Evolutionary conservation across 768 basidiomycete genomes (phyloP).

Genomic region (Agrocybe pediades): DNA sequence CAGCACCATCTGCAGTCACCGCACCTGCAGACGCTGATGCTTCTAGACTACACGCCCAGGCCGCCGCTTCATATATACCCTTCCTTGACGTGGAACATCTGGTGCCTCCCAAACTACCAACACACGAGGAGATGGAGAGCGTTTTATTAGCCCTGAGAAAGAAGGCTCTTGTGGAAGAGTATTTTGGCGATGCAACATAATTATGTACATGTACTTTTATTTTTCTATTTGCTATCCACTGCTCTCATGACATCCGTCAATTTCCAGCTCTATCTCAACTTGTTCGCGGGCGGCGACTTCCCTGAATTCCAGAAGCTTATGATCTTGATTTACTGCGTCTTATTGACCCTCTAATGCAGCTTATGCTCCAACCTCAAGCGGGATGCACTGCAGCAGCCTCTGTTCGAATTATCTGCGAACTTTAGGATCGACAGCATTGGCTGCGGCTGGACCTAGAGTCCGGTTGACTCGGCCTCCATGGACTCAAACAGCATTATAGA

Average conservation of each 20-base stretch:
- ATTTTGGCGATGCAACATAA: slow-evolving; percentile 44
- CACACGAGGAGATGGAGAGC: slow-evolving; percentile 75
- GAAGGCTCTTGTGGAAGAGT: slow-evolving; percentile 79
- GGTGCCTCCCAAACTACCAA: slow-evolving; percentile 75
- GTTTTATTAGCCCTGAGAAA: slow-evolving; percentile 78
- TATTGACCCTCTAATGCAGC: too few species aligned
- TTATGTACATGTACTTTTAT: neutral
- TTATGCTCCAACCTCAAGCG: too few species aligned
- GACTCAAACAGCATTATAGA: neutral
- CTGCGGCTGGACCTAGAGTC: neutral
- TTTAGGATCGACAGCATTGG: neutral
- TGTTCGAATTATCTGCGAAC: too few species aligned
- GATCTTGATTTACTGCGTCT: too few species aligned
- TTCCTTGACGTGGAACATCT: slow-evolving; percentile 77
- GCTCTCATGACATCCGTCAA: neutral
- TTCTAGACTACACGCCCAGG: slow-evolving; percentile 44
- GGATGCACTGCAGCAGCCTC: too few species aligned
- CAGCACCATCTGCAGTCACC: slow-evolving; percentile 23
- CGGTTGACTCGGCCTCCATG: neutral
- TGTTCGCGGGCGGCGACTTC: too few species aligned
- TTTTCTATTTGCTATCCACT: neutral
- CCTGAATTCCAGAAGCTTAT: too few species aligned
- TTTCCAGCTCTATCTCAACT: neutral
- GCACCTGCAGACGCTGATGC: slow-evolving; percentile 28
- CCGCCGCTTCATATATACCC: slow-evolving; percentile 70